Base-by-base conservation (phyloP, 2,329 filamentous ascomycete genomes). In the Alternaria brassicae region DNA sequence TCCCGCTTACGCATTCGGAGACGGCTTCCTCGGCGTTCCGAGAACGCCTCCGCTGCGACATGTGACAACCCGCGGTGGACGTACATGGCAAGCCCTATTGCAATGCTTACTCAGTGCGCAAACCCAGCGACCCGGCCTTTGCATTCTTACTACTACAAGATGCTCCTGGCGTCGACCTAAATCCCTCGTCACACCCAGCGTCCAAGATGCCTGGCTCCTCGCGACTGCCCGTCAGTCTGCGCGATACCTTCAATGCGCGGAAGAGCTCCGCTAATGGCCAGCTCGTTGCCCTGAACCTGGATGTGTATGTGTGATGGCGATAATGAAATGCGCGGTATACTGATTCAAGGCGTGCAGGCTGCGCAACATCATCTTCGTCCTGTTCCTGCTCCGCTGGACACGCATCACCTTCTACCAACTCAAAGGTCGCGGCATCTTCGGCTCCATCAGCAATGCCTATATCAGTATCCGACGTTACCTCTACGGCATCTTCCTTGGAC, bases 341-440 rank as follows among this genome's bases (percentile, higher is more conserved):
- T 55, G 19, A 49, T 54, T 44, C 39, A 37, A 34, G 56, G 41
- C 45, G 50, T 42, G 30, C 7, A 50, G 92, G 60, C 74, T 97
- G 62, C 91, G 92, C 54, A 96, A 97, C 76, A 83, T 97, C 60
- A 83, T 98, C 70, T 96, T 98, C 78, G 84, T 93, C 74, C 86
- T 96, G 69, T 97, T 98, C 81, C 77, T 97, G 60, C 82, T 96
- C 47, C 90, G 93, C 75, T 91, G 93, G 84, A 86, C 90, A 30
- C 91, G 92, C 66, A 91, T 90, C 72, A 85, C 87, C 27, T 90
- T 92, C 76, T 90, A 92, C 81, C 91, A 95, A 74, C 85, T 98
- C 68, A 92, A 91, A 73, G 95, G 95, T 68, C 92, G 95, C 76
- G 95, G 95, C 66, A 78, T 95, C 71, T 80, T 96, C 74, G 94